A percentile compares a stretch with the other conserved stretches of the same genome.
Conservation (phyloP, 192 early-diverging fungal species). For the Backusella circina region DNA sequence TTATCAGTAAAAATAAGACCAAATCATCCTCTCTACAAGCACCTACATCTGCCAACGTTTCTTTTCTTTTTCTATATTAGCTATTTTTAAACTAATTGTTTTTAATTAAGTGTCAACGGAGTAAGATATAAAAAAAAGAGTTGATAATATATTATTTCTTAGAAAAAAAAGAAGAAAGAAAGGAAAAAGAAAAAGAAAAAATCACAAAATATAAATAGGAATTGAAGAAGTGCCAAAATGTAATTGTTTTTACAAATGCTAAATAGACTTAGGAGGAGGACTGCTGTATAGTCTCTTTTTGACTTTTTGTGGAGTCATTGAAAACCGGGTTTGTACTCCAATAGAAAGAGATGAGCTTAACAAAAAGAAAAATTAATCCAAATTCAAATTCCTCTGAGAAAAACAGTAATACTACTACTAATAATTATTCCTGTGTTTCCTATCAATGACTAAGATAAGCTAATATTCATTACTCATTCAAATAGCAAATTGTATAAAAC, state of each 20-base stretch:
- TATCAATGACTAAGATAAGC: not conserved
- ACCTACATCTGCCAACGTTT: not conserved
- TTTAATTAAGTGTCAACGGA: not conserved
- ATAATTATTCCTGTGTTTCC: not conserved
- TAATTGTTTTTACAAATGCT: slow-evolving; percentile 14
- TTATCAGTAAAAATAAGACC: not conserved
- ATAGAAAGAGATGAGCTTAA: not conserved
- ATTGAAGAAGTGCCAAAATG: not conserved
- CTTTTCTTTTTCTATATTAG: not conserved
- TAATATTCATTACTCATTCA: not conserved
- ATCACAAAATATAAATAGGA: not conserved
- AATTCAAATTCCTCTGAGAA: slow-evolving; percentile 3
- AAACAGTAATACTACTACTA: not conserved
- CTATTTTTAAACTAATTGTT: not conserved
- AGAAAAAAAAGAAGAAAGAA: not conserved
- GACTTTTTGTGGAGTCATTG: not conserved
- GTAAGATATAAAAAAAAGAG: not conserved
- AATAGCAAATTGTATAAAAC: not conserved
- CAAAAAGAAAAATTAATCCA: not conserved
- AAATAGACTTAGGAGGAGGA: not conserved
- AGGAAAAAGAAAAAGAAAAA: not conserved
- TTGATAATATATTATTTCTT: not conserved
- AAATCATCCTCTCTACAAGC: not conserved
- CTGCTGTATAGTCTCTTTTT: not conserved
- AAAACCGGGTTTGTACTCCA: slow-evolving; percentile 4